A percentile compares a stretch with the other conserved stretches of the same genome.
phyloP scores from a whole-genome alignment of 2,329 filamentous ascomycete species.

The Penicillium sp. region DNA sequence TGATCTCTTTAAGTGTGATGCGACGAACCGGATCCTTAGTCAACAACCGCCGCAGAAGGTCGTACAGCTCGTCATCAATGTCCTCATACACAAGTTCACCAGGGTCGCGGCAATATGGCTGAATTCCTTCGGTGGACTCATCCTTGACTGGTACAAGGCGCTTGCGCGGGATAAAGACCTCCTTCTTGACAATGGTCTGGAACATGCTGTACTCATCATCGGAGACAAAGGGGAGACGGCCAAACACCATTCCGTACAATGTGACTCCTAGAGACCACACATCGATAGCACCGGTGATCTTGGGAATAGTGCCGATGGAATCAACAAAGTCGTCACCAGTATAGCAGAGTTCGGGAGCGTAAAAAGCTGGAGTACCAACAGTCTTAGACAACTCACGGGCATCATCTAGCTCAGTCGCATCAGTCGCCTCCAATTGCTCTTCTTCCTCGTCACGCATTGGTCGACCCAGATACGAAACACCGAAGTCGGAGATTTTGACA shows the following conservation, averaged over 20 bases:
- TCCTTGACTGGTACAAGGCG: constrained; percentile 70
- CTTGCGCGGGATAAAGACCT: constrained; percentile 81
- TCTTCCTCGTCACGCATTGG: constrained; percentile 79
- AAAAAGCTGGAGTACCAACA: constrained; percentile 95
- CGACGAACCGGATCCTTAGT: constrained; percentile 85
- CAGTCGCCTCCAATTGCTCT: constrained; percentile 74
- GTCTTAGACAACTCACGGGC: constrained; percentile 97
- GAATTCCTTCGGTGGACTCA: constrained; percentile 45
- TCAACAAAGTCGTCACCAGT: constrained; percentile 65
- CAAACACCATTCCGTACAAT: constrained; percentile 91
- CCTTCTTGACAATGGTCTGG: constrained; percentile 82
- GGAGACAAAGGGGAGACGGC: constrained; percentile 87
- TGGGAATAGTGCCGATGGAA: constrained; percentile 59
- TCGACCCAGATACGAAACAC: constrained; percentile 92
- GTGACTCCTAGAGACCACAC: constrained; percentile 97
- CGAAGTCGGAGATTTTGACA: constrained; percentile 98
- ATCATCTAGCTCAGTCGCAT: constrained; percentile 84
- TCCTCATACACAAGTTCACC: constrained; percentile 81
- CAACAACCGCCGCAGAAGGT: constrained; percentile 76
- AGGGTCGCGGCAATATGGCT: constrained; percentile 60
- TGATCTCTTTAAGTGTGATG: constrained; percentile 87
- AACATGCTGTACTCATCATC: constrained; percentile 92
- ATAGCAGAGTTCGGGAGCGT: constrained; percentile 92
- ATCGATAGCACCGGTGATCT: constrained; percentile 89
- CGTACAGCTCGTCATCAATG: constrained; percentile 73